These are phyloP conservation scores for Lignosus rhinocerotis DNA, from an alignment of 1,284 basidiomycete genomes.

Conservation along the genomic window DNA sequence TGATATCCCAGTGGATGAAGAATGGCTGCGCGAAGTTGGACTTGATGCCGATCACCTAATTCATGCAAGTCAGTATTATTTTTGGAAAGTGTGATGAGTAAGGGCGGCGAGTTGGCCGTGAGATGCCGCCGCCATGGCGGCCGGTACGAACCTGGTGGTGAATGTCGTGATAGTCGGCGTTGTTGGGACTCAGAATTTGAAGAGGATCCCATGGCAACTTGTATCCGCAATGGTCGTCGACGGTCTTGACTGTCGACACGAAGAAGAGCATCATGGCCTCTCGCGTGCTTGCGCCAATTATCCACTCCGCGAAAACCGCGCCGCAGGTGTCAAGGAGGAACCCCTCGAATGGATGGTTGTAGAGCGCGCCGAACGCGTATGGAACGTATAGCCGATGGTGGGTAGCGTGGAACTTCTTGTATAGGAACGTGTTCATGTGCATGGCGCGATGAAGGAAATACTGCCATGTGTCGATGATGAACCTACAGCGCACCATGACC, in stretches of 20 bases:
- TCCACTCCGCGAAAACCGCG: conserved; percentile 73
- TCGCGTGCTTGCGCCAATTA: conserved; percentile 75
- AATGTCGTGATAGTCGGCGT: conserved; percentile 97
- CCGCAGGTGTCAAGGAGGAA: conserved; percentile 86
- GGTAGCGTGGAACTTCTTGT: conserved; percentile 90
- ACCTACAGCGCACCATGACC: conserved; percentile 48
- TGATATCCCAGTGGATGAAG: conserved; percentile 84
- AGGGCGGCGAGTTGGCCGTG: not conserved
- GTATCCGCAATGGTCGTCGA: conserved; percentile 98
- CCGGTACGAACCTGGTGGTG: conserved; percentile 80
- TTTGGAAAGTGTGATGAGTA: not conserved
- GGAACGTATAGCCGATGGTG: conserved; percentile 98
- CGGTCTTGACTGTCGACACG: conserved; percentile 90
- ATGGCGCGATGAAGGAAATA: conserved; percentile 94
- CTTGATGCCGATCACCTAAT: conserved; percentile 86
- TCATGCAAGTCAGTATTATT: not conserved
- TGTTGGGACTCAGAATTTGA: conserved; percentile 89
- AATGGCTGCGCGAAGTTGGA: conserved; percentile 96
- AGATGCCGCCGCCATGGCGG: not conserved
- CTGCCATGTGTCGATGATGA: conserved; percentile 97
- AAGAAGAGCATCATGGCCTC: conserved; percentile 87
- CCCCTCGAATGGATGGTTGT: conserved; percentile 97
- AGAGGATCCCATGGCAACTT: conserved; percentile 86
- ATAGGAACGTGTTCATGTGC: conserved; percentile 91
- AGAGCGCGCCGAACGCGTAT: conserved; percentile 95